Conservation (phyloP, 768 basidiomycete genomes). For the Astraeus odoratus region DNA sequence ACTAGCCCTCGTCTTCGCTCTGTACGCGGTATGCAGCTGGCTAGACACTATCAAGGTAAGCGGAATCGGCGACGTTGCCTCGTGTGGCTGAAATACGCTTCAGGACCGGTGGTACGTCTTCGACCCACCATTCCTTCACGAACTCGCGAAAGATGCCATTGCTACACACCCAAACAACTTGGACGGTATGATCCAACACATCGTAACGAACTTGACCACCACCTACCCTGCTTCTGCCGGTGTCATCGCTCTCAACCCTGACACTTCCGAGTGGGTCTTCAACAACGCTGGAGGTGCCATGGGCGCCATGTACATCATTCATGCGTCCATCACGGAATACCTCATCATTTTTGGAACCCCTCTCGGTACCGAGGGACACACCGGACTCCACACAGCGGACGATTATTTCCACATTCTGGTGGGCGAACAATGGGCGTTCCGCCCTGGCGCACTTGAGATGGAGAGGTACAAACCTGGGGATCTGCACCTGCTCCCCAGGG, state of each 20-base stretch:
- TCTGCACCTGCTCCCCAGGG: constrained; percentile 78
- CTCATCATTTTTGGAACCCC: constrained; percentile 95
- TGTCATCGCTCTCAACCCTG: constrained; percentile 42
- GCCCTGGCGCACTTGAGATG: constrained; percentile 72
- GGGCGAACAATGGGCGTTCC: constrained; percentile 94
- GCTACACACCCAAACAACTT: constrained; percentile 57
- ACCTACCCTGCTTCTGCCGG: constrained; percentile 59
- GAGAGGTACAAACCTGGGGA: constrained; percentile 81
- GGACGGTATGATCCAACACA: constrained; percentile 69
- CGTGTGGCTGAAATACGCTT: background rate
- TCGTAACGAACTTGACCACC: constrained; percentile 70
- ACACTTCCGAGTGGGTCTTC: constrained; percentile 84
- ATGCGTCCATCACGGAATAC: constrained; percentile 95
- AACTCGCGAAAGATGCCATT: constrained; percentile 70
- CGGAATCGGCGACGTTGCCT: background rate
- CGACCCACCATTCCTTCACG: constrained; percentile 63
- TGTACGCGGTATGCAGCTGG: constrained; percentile 37
- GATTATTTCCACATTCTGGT: constrained; percentile 96
- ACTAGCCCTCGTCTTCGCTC: constrained; percentile 17
- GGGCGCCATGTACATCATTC: constrained; percentile 98
- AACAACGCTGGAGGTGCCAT: constrained; percentile 98
- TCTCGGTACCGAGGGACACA: constrained; percentile 94
- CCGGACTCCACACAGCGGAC: constrained; percentile 90
- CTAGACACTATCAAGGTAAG: constrained; percentile 62
- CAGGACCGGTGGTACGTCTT: constrained; percentile 88